A percentile compares a stretch with the other conserved stretches of the same genome.
These are phyloP conservation scores for Rhododendron griersonianum DNA, from an alignment of 148 eudicot genomes.

Conservation along the genomic window DNA sequence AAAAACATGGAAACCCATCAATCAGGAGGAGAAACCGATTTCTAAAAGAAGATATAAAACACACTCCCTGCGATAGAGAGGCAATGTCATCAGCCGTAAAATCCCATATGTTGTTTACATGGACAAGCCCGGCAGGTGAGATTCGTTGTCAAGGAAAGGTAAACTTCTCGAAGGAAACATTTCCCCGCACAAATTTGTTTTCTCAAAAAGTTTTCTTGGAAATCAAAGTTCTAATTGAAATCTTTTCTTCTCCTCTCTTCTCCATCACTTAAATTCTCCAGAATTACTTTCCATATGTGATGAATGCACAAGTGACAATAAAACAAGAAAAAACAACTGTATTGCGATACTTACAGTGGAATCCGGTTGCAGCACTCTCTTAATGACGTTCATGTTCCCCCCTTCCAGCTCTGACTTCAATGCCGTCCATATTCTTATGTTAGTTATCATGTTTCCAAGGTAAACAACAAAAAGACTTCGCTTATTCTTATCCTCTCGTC, in stretches of 20 bases:
- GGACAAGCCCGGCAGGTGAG: background rate
- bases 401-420: slow-evolving; percentile 30
- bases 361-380: slow-evolving; percentile 15
- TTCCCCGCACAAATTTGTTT: background rate
- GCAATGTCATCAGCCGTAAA: background rate
- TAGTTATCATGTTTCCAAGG: slow-evolving; percentile 35
- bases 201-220: background rate
- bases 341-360: slow-evolving; percentile 22
- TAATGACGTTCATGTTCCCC: slow-evolving; percentile 18
- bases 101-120: background rate
- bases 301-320: no score
- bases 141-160: background rate
- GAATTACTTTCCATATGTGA: no score
- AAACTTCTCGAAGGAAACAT: background rate
- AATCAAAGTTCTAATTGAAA: background rate
- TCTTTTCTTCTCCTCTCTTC: background rate
- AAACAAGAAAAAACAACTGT: background rate
- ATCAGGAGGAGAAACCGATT: background rate
- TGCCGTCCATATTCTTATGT: slow-evolving; percentile 45
- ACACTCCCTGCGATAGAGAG: background rate
- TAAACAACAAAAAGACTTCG: slow-evolving; percentile 24
- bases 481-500: background rate
- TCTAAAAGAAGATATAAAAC: background rate
- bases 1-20: background rate
- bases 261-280: background rate